A percentile compares a stretch with the other conserved stretches of the same genome.
phyloP scores from a whole-genome alignment of 139 green algal genomes.

The Chlorella vulgaris region DNA sequence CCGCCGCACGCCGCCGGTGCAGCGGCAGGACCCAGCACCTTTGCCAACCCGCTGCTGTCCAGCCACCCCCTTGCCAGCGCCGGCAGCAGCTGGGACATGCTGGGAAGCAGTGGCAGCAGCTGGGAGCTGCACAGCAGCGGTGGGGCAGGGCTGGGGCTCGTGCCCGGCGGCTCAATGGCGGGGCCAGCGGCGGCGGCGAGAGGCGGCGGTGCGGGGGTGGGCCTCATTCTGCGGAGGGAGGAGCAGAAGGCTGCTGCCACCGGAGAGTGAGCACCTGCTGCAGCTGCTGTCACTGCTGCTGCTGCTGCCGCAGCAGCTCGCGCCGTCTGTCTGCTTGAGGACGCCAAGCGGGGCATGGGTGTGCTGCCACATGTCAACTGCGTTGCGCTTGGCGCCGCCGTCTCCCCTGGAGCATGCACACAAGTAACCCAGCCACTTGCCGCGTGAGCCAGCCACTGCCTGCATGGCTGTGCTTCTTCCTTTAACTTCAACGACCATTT shows the following conservation, averaged over 20 bases:
- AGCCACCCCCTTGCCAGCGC: neutral
- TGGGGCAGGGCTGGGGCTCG: neutral
- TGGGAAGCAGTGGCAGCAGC: neutral
- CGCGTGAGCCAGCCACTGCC: neutral
- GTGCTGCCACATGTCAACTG: no score
- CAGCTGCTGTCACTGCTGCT: no score
- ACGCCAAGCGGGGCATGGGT: no score
- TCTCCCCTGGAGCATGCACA: no score
- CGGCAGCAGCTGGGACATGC: neutral
- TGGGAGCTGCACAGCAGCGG: neutral
- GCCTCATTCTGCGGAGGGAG: constrained; percentile 46
- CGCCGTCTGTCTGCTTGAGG: no score
- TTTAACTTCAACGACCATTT: no score
- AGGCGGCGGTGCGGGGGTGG: constrained; percentile 35
- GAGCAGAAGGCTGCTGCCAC: constrained; percentile 39
- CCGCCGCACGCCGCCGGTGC: neutral
- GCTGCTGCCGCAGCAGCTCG: no score
- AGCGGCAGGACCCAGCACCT: neutral
- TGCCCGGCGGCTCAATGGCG: no score
- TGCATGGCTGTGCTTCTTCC: neutral
- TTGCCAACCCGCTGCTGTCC: neutral
- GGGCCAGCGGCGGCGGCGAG: constrained; percentile 16
- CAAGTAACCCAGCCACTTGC: no score
- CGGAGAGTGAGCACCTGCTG: constrained; percentile 15
- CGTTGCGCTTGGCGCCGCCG: no score